Evolutionary conservation across 352 stramenopile genomes (phyloP).

Genomic region (Globisporangium radiosum): DNA sequence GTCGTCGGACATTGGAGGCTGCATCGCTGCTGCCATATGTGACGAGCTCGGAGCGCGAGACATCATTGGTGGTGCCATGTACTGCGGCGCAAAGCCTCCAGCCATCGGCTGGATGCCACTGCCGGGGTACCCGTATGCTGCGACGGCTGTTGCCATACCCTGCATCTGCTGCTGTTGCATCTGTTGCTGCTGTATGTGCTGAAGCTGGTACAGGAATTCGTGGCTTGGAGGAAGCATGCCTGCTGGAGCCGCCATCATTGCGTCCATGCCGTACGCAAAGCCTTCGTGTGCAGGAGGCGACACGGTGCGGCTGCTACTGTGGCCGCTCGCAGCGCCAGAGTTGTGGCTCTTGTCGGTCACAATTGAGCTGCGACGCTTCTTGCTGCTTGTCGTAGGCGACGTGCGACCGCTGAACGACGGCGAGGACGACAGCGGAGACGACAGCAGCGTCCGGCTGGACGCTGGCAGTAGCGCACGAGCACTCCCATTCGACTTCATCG

Average conservation of each 20-base stretch:
- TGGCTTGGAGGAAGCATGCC: constrained; percentile 6
- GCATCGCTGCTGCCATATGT: background rate
- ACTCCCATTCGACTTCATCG: constrained; percentile 32
- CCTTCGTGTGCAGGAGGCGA: constrained; percentile 7
- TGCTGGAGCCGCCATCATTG: constrained; percentile 4
- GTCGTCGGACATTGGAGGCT: background rate
- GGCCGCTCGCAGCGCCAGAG: constrained; percentile 1
- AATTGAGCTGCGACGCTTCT: constrained; percentile 6
- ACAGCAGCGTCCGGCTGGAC: constrained; percentile 5
- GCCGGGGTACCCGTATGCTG: constrained; percentile 26
- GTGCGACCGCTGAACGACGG: constrained; percentile 13
- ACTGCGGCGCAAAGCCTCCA: constrained; percentile 12
- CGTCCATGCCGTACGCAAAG: constrained; percentile 5
- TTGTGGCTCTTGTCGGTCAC: constrained; percentile 4
- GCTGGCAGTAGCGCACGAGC: constrained; percentile 17
- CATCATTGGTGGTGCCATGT: constrained; percentile 6
- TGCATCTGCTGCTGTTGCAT: constrained; percentile 38
- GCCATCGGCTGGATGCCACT: constrained; percentile 13
- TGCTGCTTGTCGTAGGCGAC: constrained; percentile 17
- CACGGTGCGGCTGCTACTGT: constrained; percentile 5
- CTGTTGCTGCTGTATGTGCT: constrained; percentile 44
- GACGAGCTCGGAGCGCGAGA: constrained; percentile 6
- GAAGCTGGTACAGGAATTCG: constrained; percentile 39
- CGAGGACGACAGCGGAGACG: constrained; percentile 16
- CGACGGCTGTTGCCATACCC: constrained; percentile 10